Percentiles rank a stretch among this genome's conserved stretches.
These are phyloP conservation scores for Vitis amurensis DNA, from an alignment of 164 flowering plant species.

Conservation along the genomic window DNA sequence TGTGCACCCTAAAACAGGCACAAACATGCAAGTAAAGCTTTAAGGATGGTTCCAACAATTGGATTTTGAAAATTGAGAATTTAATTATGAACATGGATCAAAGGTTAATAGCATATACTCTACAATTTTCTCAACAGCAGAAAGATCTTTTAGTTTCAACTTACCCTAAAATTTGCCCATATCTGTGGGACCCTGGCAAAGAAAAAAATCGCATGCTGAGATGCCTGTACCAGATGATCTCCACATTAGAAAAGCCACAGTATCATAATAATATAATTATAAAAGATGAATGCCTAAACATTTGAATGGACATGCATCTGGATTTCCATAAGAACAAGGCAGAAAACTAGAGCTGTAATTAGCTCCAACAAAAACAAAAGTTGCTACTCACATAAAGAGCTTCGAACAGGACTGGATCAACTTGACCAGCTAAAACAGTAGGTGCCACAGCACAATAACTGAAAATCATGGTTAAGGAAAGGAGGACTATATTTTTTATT, in stretches of 20 bases:
- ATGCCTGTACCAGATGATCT: slow-evolving; percentile 61
- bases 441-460: slow-evolving; percentile 94
- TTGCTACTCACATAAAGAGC: slow-evolving; percentile 78
- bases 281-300: not conserved
- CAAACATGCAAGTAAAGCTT: too few species aligned
- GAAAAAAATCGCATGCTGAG: slow-evolving; percentile 93
- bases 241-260: not conserved
- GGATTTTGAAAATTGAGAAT: not conserved
- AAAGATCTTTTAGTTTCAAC: slow-evolving; percentile 22
- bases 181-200: slow-evolving; percentile 90
- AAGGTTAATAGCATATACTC: not conserved
- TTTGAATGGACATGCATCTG: not conserved
- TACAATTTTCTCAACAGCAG: not conserved
- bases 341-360: not conserved
- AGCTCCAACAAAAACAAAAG: not conserved
- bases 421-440: slow-evolving; percentile 77
- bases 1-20: not conserved
- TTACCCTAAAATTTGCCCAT: slow-evolving; percentile 79
- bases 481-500: not conserved
- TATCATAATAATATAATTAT: not conserved
- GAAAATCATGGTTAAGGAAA: slow-evolving; percentile 33
- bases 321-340: not conserved
- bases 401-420: slow-evolving; percentile 89
- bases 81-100: not conserved
- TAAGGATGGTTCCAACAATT: too few species aligned